Conservation (phyloP, 768 basidiomycete species). For the Leccinum disarticulatum region DNA sequence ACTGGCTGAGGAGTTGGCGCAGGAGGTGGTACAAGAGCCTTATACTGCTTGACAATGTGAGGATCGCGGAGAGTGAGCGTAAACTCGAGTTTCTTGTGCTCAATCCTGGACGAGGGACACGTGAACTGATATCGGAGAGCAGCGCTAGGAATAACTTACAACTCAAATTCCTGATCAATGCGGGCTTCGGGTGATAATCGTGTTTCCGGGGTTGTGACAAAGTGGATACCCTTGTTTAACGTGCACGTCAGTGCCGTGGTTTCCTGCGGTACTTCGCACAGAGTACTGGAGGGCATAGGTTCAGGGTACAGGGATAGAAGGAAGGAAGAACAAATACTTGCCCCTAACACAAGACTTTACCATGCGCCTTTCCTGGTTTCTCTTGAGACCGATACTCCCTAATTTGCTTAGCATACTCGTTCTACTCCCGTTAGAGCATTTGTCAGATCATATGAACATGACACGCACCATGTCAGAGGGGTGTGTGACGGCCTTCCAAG, state of each 20-base stretch:
- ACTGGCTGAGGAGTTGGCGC: constrained; percentile 40
- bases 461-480: constrained; percentile 89
- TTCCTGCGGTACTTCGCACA: constrained; percentile 76
- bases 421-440: constrained; percentile 45
- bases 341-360: constrained; percentile 94
- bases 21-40: constrained; percentile 54
- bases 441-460: not conserved
- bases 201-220: constrained; percentile 84
- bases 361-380: constrained; percentile 75
- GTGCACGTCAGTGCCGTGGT: constrained; percentile 79
- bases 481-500: constrained; percentile 84
- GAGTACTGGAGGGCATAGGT: constrained; percentile 50
- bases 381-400: constrained; percentile 76
- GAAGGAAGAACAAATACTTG: constrained; percentile 29
- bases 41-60: constrained; percentile 79
- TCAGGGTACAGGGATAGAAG: not conserved
- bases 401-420: constrained; percentile 92
- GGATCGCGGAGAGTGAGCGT: constrained; percentile 84
- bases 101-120: constrained; percentile 53
- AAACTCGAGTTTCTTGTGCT: constrained; percentile 94
- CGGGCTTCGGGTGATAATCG: constrained; percentile 55
- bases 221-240: constrained; percentile 95
- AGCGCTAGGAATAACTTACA: constrained; percentile 49
- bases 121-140: not conserved
- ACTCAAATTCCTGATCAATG: constrained; percentile 88